Conservation (phyloP, 2,329 filamentous ascomycete species). For the Monosporascus sp. region DNA sequence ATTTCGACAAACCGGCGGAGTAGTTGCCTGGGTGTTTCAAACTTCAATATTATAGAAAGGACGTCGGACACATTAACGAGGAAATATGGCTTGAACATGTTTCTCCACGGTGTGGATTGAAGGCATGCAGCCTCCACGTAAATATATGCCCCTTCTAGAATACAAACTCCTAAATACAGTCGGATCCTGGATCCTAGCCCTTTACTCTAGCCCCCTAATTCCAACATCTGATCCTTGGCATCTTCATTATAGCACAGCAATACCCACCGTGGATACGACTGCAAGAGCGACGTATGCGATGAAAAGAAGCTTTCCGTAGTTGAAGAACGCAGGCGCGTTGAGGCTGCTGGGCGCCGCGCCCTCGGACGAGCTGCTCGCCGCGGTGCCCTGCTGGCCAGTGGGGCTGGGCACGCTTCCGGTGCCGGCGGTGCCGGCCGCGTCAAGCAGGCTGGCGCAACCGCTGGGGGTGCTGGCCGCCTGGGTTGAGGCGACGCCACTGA, state of each 20-base stretch:
- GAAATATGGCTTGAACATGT: too few relatives aligned
- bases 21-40: too few relatives aligned
- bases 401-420: conserved; percentile 47
- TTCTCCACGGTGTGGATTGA: too few relatives aligned
- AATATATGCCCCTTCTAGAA: too few relatives aligned
- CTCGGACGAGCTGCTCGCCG: conserved; percentile 26
- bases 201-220: too few relatives aligned
- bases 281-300: conserved; percentile 44
- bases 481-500: conserved; percentile 59
- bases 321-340: conserved; percentile 21
- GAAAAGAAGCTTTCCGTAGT: conserved; percentile 30
- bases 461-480: conserved; percentile 40
- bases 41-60: too few relatives aligned
- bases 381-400: conserved; percentile 34
- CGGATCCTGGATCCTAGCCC: too few relatives aligned
- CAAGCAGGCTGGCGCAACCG: conserved; percentile 54
- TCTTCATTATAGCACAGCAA: conserved; percentile 44
- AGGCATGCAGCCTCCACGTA: too few relatives aligned
- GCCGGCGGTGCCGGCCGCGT: conserved; percentile 57
- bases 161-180: too few relatives aligned
- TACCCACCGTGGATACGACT: conserved; percentile 44
- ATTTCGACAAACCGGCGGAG: too few relatives aligned
- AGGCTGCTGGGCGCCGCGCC: conserved; percentile 38
- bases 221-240: too few relatives aligned
- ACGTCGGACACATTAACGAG: too few relatives aligned